These are phyloP conservation scores for Taxillus chinensis DNA, from an alignment of 164 flowering plant species.

Conservation along the genomic window DNA sequence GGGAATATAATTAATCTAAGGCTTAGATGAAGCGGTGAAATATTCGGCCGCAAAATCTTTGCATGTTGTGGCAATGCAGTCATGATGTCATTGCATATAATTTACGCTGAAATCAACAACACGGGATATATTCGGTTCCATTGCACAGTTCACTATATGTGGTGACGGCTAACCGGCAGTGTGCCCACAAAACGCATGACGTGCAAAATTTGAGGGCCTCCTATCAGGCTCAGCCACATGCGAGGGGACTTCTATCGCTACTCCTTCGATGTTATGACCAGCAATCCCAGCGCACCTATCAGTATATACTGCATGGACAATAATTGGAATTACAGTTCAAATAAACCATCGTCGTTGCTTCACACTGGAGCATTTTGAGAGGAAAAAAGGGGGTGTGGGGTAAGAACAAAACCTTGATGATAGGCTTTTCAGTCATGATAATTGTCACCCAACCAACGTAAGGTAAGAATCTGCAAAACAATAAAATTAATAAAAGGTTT, in stretches of 20 bases:
- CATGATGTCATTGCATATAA: too few species aligned
- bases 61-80: too few species aligned
- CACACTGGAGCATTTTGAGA: background rate
- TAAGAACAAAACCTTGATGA: background rate
- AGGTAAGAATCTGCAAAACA: background rate
- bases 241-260: background rate
- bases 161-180: too few species aligned
- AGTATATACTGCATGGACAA: conserved; percentile 29
- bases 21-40: too few species aligned
- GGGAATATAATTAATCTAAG: too few species aligned
- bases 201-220: too few species aligned
- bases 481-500: background rate
- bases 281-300: conserved; percentile 26
- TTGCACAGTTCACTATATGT: too few species aligned
- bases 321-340: background rate
- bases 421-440: background rate
- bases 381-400: background rate
- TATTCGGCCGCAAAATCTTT: too few species aligned
- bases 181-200: too few species aligned
- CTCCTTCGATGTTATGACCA: conserved; percentile 21
- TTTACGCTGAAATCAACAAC: too few species aligned
- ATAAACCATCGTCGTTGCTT: too few species aligned
- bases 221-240: background rate
- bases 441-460: background rate
- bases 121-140: too few species aligned